Evolutionary conservation across 2,329 filamentous ascomycete species (phyloP).

Genomic region (Phyllosticta citriasiana): DNA sequence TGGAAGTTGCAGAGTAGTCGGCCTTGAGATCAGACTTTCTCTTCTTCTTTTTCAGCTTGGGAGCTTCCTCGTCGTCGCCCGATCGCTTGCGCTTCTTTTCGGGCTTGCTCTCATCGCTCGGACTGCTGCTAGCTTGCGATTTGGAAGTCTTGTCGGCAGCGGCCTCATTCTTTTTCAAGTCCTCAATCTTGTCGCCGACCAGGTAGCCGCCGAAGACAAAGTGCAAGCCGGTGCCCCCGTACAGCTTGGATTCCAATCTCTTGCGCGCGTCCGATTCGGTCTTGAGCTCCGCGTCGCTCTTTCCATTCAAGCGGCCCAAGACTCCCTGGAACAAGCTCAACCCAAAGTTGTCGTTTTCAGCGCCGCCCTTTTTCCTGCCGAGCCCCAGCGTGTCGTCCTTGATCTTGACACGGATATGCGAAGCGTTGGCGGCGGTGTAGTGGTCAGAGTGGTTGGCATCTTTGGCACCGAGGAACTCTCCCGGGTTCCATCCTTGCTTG

Average conservation of each 20-base stretch:
- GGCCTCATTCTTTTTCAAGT: slow-evolving; percentile 34
- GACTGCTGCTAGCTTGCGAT: not conserved
- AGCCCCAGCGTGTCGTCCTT: slow-evolving; percentile 90
- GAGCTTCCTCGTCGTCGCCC: slow-evolving; percentile 20
- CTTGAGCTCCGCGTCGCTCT: slow-evolving; percentile 61
- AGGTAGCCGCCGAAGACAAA: slow-evolving; percentile 81
- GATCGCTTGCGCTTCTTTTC: slow-evolving; percentile 26
- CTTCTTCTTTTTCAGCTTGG: slow-evolving; percentile 27
- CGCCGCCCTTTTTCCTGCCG: slow-evolving; percentile 66
- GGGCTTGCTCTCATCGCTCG: slow-evolving; percentile 9
- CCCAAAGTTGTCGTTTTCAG: slow-evolving; percentile 63
- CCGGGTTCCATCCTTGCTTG: slow-evolving; percentile 83
- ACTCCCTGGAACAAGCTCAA: slow-evolving; percentile 79
- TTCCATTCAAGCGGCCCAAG: slow-evolving; percentile 81
- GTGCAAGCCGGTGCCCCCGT: slow-evolving; percentile 63
- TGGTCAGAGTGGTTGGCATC: slow-evolving; percentile 64
- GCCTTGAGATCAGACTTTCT: slow-evolving; percentile 24
- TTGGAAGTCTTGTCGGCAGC: slow-evolving; percentile 20
- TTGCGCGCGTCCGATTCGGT: slow-evolving; percentile 59
- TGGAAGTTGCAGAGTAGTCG: slow-evolving; percentile 11
- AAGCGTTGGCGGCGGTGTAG: slow-evolving; percentile 70
- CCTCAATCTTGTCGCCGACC: slow-evolving; percentile 47
- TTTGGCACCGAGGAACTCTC: slow-evolving; percentile 68
- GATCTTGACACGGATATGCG: slow-evolving; percentile 72
- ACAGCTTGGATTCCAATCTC: slow-evolving; percentile 61